Base-by-base conservation (phyloP, 2,329 filamentous ascomycete species). In the Phialemoniopsis sp. region DNA sequence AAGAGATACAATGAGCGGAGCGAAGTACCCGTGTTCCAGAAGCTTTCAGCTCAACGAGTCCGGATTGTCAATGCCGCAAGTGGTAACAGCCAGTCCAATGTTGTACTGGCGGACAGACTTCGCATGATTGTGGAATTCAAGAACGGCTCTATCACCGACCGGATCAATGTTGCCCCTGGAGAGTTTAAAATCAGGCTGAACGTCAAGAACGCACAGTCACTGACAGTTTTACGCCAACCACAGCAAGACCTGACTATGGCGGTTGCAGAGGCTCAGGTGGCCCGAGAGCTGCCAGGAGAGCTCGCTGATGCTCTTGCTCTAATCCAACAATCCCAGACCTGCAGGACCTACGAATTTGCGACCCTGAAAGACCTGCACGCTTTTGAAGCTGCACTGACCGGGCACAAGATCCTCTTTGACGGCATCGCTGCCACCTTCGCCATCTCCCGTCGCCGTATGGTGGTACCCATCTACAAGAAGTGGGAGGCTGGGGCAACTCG, bases 381-480 rank as follows among this genome's bases (percentile, higher is more conserved):
- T 8, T 95, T 95, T 60, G 79, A 95, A 57, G 70, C 73, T 36
- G 85, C 87, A 3, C 67, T 95, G 40, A 95, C 89, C 1, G 88
- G 89, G 1, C 94, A 85, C 60, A 71, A 72, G 18, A 87, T 95
- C 13, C 64, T 85, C 8, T 89, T 83, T 49, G 85, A 89, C 55
- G 80, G 80, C 7, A 63, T 87, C 38, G 88, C 88, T 6, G 70
- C 76, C 8, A 81, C 80, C 0, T 87, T 95, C 59, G 82, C 85
- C 42, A 95, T 95, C 48, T 82, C 89, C 2, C 81, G 89, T 21
- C 80, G 87, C 36, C 79, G 87, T 48, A 93, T 90, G 84, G 87
- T 95, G 12, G 88, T 95, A 13, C 88, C 88, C 0, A 91, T 95
- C 48, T 87, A 94, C 67, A 95, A 95, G 66, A 93, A 93, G 60